phyloP scores from a whole-genome alignment of 73 alveolate species.

The Durusdinium trenchii region DNA sequence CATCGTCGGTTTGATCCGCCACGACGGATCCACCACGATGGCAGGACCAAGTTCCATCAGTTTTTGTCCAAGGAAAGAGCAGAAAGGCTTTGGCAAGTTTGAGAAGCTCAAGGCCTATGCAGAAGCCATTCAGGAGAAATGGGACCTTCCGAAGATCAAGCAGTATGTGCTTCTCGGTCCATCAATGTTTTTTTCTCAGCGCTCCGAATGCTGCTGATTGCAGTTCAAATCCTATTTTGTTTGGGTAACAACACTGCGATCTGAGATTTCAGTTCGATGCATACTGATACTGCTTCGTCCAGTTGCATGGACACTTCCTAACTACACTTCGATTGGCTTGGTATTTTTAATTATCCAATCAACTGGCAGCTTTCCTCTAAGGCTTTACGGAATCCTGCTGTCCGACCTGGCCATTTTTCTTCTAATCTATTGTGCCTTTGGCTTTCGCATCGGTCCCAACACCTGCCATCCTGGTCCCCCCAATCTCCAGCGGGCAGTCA shows the following conservation, averaged over 20 bases:
- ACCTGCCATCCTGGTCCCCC: neutral
- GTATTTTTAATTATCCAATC: too few relatives aligned
- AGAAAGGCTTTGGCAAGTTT: conserved; percentile 63
- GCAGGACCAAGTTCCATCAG: too few relatives aligned
- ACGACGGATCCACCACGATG: too few relatives aligned
- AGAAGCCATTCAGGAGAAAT: conserved; percentile 51
- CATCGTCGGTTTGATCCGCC: too few relatives aligned
- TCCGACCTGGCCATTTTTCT: conserved; percentile 30
- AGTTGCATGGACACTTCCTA: too few relatives aligned
- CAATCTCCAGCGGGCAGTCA: neutral
- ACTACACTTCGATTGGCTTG: too few relatives aligned
- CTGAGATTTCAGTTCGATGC: too few relatives aligned
- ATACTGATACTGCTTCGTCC: too few relatives aligned
- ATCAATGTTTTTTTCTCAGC: neutral
- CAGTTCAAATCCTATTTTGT: too few relatives aligned
- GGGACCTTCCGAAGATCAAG: conserved; percentile 51
- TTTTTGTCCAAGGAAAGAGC: conserved; percentile 55
- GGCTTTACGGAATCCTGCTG: conserved; percentile 21
- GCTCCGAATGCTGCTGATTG: too few relatives aligned
- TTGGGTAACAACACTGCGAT: too few relatives aligned
- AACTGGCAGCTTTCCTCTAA: neutral
- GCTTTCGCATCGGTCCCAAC: neutral
- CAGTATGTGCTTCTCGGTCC: conserved; percentile 13
- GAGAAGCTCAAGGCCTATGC: conserved; percentile 81
- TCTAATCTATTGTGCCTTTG: conserved; percentile 10